phyloP scores from a whole-genome alignment of 805 yeast species.

The Kazachstania psychrophila region DNA sequence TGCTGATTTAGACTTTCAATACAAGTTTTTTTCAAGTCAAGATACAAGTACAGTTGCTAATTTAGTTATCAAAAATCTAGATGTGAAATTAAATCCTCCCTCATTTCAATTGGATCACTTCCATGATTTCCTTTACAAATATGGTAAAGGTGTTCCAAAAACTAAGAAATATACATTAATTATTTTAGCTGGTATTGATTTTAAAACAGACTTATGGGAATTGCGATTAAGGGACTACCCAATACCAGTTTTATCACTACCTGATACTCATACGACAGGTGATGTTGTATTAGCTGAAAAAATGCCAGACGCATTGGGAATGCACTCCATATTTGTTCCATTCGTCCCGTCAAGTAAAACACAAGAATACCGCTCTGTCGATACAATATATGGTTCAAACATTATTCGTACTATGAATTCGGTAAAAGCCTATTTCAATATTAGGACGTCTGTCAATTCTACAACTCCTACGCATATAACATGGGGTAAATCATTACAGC shows the following conservation, averaged over 20 bases:
- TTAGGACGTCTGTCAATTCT: constrained; percentile 39
- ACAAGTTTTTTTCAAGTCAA: constrained; percentile 17
- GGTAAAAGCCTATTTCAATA: constrained; percentile 45
- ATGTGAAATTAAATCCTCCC: constrained; percentile 23
- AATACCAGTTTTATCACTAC: constrained; percentile 46
- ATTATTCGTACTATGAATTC: constrained; percentile 57
- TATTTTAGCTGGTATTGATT: constrained; percentile 39
- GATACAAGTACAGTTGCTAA: constrained; percentile 23
- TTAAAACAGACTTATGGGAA: constrained; percentile 37
- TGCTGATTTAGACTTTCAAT: constrained; percentile 14
- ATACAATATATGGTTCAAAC: constrained; percentile 48
- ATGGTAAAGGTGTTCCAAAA: constrained; percentile 47
- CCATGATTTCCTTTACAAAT: constrained; percentile 30
- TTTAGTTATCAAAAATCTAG: constrained; percentile 17
- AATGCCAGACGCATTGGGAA: constrained; percentile 36
- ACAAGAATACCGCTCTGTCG: constrained; percentile 29
- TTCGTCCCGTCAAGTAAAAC: constrained; percentile 42
- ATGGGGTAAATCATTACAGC: constrained; percentile 57
- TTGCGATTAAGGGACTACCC: constrained; percentile 47
- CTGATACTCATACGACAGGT: constrained; percentile 32
- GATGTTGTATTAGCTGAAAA: constrained; percentile 53
- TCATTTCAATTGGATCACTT: constrained; percentile 24
- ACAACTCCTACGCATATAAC: constrained; percentile 42
- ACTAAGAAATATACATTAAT: constrained; percentile 45
- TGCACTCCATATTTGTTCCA: constrained; percentile 45